Evolutionary conservation across 305 asterid genomes (phyloP).

Genomic region (Lippia alba): DNA sequence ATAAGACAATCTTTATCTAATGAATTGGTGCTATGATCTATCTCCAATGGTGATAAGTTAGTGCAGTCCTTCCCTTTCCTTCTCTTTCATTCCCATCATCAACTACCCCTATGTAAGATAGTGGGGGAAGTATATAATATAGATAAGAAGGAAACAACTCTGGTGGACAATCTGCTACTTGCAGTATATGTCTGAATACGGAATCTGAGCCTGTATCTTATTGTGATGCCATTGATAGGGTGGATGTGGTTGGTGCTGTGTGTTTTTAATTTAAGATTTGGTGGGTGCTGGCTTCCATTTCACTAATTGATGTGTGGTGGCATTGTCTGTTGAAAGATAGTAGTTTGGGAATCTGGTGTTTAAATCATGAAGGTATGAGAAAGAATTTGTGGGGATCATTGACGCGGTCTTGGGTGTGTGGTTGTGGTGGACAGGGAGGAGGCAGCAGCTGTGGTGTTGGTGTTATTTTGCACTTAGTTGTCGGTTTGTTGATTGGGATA

Average conservation of each 20-base stretch:
- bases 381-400: constrained; percentile 58
- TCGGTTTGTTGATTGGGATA: constrained; percentile 56
- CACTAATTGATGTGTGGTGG: constrained; percentile 46
- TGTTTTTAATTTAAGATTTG: constrained; percentile 21
- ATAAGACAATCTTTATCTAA: not conserved
- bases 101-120: not conserved
- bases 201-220: constrained; percentile 28
- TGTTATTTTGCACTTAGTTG: constrained; percentile 55
- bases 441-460: constrained; percentile 75
- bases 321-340: constrained; percentile 43
- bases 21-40: constrained; percentile 1
- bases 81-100: constrained; percentile 11
- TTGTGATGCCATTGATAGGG: constrained; percentile 17
- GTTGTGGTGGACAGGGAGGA: constrained; percentile 99
- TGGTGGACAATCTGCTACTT: constrained; percentile 11
- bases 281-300: constrained; percentile 34
- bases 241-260: constrained; percentile 25
- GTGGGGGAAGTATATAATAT: not conserved
- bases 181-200: constrained; percentile 19
- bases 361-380: constrained; percentile 46
- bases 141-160: not conserved
- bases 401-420: constrained; percentile 86
- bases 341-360: constrained; percentile 54
- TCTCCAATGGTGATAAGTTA: not conserved
- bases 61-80: constrained; percentile 9